Percentiles rank a stretch among this genome's conserved stretches.
These are phyloP conservation scores for Penicillium brasilianum DNA, from an alignment of 2,329 filamentous ascomycete species.

Conservation along the genomic window DNA sequence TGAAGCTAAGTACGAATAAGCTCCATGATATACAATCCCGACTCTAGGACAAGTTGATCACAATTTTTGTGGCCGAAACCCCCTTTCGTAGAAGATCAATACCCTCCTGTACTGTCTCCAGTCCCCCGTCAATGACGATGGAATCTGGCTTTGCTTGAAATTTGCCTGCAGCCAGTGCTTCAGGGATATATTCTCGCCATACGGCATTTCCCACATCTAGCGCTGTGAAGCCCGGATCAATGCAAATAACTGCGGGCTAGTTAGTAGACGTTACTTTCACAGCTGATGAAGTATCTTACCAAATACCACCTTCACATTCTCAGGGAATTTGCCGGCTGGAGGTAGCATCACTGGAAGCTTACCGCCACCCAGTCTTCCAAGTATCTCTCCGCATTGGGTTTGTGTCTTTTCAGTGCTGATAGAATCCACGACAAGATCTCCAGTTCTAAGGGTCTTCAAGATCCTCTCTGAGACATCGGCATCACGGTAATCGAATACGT, in stretches of 20 bases:
- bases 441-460: constrained; percentile 22
- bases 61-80: constrained; percentile 36
- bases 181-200: constrained; percentile 33
- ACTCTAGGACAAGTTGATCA: constrained; percentile 23
- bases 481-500: constrained; percentile 47
- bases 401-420: constrained; percentile 18
- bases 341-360: constrained; percentile 11
- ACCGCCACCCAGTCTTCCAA: constrained; percentile 23
- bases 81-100: constrained; percentile 31
- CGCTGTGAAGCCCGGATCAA: constrained; percentile 9
- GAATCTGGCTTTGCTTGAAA: constrained; percentile 40
- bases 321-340: constrained; percentile 2
- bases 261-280: neutral
- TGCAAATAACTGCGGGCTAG: constrained; percentile 11
- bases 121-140: constrained; percentile 29
- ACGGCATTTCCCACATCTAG: constrained; percentile 28
- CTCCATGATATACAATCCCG: neutral
- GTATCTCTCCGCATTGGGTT: constrained; percentile 16
- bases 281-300: constrained; percentile 10
- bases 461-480: constrained; percentile 36
- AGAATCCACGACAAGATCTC: constrained; percentile 20
- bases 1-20: neutral
- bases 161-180: constrained; percentile 44
- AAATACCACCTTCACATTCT: constrained; percentile 14
- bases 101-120: constrained; percentile 30